A percentile compares a stretch with the other conserved stretches of the same genome.
Conservation (phyloP, 208 protist species). For the Plasmodiophora brassicae region DNA sequence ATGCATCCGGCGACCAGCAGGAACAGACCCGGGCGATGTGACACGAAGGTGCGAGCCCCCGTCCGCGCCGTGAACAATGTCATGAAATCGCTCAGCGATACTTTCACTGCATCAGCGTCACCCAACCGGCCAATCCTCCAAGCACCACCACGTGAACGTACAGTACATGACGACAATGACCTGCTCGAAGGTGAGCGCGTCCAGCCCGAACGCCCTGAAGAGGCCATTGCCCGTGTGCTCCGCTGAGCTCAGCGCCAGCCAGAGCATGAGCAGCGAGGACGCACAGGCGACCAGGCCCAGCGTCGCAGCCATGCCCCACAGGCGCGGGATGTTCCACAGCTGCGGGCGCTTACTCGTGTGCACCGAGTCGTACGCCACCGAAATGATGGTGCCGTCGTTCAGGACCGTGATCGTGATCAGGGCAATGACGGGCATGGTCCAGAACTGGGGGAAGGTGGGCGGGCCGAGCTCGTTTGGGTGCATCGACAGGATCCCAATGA, state of each 20-base stretch:
- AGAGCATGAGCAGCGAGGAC: neutral
- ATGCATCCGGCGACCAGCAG: neutral
- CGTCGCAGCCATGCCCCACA: neutral
- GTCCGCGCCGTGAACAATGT: neutral
- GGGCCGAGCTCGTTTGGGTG: neutral
- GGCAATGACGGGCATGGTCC: neutral
- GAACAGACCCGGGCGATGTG: neutral
- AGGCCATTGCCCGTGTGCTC: too few relatives aligned
- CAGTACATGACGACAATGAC: constrained; percentile 5
- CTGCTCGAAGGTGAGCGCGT: neutral
- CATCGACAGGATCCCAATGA: neutral
- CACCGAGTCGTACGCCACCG: neutral
- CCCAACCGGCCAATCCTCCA: neutral
- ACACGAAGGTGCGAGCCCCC: neutral
- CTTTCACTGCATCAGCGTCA: neutral
- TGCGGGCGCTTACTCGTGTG: neutral
- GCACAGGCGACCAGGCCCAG: neutral
- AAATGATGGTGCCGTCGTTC: constrained; percentile 24
- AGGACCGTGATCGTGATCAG: constrained; percentile 27
- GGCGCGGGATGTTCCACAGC: neutral
- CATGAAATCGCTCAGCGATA: constrained; percentile 13
- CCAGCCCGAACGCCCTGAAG: neutral
- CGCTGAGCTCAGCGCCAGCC: neutral
- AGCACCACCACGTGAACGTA: neutral
- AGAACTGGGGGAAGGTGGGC: neutral